Percentiles rank a stretch among this genome's conserved stretches.
phyloP scores from a whole-genome alignment of 495 filamentous ascomycete species.

The Bacidia gigantensis region DNA sequence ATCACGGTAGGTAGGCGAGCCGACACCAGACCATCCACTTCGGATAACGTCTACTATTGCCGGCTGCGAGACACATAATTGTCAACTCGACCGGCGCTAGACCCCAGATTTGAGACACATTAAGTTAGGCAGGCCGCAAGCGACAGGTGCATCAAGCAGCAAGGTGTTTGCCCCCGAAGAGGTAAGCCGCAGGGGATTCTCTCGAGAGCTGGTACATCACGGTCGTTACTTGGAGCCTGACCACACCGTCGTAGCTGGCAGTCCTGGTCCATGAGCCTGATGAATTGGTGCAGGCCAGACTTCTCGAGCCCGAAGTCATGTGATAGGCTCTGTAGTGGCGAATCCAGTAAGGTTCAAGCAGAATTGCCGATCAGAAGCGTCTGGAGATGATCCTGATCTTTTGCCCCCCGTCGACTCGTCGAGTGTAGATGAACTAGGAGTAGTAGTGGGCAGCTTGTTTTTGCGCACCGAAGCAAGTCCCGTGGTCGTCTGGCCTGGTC shows the following conservation, averaged over 20 bases:
- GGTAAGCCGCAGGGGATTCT: background rate
- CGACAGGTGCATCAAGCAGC: background rate
- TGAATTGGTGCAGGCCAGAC: too few species aligned
- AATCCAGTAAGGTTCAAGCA: background rate
- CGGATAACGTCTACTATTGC: too few species aligned
- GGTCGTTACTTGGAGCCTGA: too few species aligned
- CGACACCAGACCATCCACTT: too few species aligned
- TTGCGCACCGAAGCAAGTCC: conserved; percentile 1
- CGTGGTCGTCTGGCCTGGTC: conserved; percentile 7
- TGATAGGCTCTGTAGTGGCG: conserved; percentile 3
- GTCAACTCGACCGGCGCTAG: background rate
- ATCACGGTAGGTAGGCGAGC: too few species aligned
- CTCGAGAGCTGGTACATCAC: background rate
- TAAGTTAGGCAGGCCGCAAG: background rate
- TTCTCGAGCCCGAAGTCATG: too few species aligned
- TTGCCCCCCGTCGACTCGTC: background rate
- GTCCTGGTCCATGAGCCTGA: too few species aligned
- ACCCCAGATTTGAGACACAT: conserved; percentile 1
- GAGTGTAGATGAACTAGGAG: background rate
- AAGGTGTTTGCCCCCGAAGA: background rate
- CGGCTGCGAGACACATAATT: background rate
- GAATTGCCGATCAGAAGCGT: background rate
- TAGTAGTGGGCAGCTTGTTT: background rate
- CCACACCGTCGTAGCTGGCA: too few species aligned
- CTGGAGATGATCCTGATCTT: background rate